These are phyloP conservation scores for Gardenia jasminoides DNA, from an alignment of 257 asterid species.

Conservation along the genomic window DNA sequence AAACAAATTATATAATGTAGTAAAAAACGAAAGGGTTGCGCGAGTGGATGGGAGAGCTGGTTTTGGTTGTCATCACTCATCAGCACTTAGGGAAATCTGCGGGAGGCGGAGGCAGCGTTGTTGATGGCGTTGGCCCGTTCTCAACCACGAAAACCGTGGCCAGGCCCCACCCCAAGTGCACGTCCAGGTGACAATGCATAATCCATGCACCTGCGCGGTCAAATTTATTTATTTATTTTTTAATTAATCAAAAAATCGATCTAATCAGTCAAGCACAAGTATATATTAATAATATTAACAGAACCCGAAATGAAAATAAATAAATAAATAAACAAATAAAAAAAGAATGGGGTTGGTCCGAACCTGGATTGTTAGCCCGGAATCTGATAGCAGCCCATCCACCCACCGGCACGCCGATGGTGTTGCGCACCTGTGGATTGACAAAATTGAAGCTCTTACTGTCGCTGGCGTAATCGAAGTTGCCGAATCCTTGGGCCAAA, in stretches of 20 bases:
- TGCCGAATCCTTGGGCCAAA: slow-evolving; percentile 32
- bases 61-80: no score
- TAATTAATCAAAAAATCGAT: no score
- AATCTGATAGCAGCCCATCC: slow-evolving; percentile 34
- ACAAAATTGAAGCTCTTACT: slow-evolving; percentile 12
- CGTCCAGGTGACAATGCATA: slow-evolving; percentile 79
- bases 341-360: background rate
- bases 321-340: no score
- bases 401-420: slow-evolving; percentile 27
- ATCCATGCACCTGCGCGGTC: slow-evolving; percentile 57
- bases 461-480: slow-evolving; percentile 9
- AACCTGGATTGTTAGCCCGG: slow-evolving; percentile 33
- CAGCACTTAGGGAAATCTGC: slow-evolving; percentile 61
- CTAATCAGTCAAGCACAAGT: no score
- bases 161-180: slow-evolving; percentile 76
- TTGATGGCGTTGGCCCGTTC: slow-evolving; percentile 59
- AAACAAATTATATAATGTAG: background rate
- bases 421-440: slow-evolving; percentile 34
- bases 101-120: slow-evolving; percentile 73
- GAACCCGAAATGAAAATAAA: no score
- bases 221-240: no score
- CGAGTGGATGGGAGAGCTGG: no score
- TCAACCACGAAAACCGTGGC: slow-evolving; percentile 59
- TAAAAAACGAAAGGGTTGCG: no score
- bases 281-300: no score